Evolutionary conservation across 805 yeast genomes (phyloP).

Genomic region (Candida pseudoglaebosa): DNA sequence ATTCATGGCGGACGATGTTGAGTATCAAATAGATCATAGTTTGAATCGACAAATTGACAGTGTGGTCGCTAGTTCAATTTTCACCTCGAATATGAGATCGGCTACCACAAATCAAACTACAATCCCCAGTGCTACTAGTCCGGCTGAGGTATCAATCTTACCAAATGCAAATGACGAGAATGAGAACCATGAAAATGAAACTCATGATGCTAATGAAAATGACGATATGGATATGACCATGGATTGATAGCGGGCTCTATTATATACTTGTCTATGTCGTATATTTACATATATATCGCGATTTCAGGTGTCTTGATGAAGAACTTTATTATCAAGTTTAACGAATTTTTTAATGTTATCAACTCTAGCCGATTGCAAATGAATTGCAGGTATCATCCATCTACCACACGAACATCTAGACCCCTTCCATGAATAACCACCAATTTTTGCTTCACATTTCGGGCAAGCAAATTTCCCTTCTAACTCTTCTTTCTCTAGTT

Average conservation of each 20-base stretch:
- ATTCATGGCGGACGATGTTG: slow-evolving; percentile 46
- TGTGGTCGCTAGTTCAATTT: slow-evolving; percentile 9
- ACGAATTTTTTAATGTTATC: slow-evolving; percentile 47
- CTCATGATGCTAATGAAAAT: slow-evolving; percentile 7
- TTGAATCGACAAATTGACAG: slow-evolving; percentile 13
- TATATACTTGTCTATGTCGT: slow-evolving; percentile 14
- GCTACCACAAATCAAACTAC: slow-evolving; percentile 12
- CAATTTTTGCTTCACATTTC: slow-evolving; percentile 78
- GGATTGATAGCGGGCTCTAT: slow-evolving; percentile 4
- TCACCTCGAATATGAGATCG: slow-evolving; percentile 10
- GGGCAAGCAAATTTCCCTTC: slow-evolving; percentile 90
- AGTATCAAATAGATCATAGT: slow-evolving; percentile 40
- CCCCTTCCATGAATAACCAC: slow-evolving; percentile 94
- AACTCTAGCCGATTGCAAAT: slow-evolving; percentile 74
- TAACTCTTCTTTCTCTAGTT: slow-evolving; percentile 64
- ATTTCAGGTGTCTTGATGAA: too few species aligned
- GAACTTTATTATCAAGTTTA: slow-evolving; percentile 10
- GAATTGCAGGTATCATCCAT: slow-evolving; percentile 93
- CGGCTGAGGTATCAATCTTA: background rate
- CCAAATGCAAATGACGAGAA: slow-evolving; percentile 8
- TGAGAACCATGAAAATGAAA: slow-evolving; percentile 9
- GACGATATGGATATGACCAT: slow-evolving; percentile 11
- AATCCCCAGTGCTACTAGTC: slow-evolving; percentile 16
- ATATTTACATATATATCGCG: too few species aligned
- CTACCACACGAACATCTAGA: slow-evolving; percentile 90